Percentiles rank a stretch among this genome's conserved stretches.
phyloP scores from a whole-genome alignment of 2,329 filamentous ascomycete species.

The Verticillium albo-atrum region DNA sequence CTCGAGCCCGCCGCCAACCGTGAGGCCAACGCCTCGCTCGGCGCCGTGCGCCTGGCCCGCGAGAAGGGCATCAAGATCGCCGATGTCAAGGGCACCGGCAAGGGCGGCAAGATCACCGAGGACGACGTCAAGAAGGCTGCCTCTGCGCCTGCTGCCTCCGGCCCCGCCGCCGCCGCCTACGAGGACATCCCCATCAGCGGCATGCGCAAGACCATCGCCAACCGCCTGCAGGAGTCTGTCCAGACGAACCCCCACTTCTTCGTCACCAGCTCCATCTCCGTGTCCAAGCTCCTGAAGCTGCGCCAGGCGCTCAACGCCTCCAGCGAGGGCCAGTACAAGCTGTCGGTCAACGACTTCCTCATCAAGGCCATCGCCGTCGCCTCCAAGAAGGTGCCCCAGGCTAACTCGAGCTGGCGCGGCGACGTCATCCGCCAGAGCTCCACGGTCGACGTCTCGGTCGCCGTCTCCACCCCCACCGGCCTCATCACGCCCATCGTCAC shows the following conservation, averaged over 20 bases:
- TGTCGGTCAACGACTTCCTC: slow-evolving; percentile 99
- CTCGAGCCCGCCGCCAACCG: slow-evolving; percentile 83
- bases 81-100: slow-evolving; percentile 80
- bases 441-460: slow-evolving; percentile 90
- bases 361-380: slow-evolving; percentile 92
- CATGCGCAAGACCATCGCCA: slow-evolving; percentile 98
- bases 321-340: slow-evolving; percentile 92
- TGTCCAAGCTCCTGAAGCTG: slow-evolving; percentile 93
- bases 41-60: slow-evolving; percentile 76
- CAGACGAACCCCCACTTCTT: slow-evolving; percentile 98
- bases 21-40: slow-evolving; percentile 66
- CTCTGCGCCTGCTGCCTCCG: slow-evolving; percentile 48
- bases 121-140: slow-evolving; percentile 87
- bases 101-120: slow-evolving; percentile 82
- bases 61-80: slow-evolving; percentile 78
- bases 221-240: slow-evolving; percentile 76
- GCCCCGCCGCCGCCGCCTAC: slow-evolving; percentile 61
- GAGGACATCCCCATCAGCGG: slow-evolving; percentile 79
- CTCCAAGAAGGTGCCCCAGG: slow-evolving; percentile 87
- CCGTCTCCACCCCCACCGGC: slow-evolving; percentile 86
- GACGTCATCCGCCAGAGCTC: slow-evolving; percentile 91
- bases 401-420: slow-evolving; percentile 93
- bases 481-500: slow-evolving; percentile 98
- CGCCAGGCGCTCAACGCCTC: slow-evolving; percentile 88
- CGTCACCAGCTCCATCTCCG: slow-evolving; percentile 85